Base-by-base conservation (phyloP, 164 flowering plant species). In the Kalanchoe fedtschenkoi region DNA sequence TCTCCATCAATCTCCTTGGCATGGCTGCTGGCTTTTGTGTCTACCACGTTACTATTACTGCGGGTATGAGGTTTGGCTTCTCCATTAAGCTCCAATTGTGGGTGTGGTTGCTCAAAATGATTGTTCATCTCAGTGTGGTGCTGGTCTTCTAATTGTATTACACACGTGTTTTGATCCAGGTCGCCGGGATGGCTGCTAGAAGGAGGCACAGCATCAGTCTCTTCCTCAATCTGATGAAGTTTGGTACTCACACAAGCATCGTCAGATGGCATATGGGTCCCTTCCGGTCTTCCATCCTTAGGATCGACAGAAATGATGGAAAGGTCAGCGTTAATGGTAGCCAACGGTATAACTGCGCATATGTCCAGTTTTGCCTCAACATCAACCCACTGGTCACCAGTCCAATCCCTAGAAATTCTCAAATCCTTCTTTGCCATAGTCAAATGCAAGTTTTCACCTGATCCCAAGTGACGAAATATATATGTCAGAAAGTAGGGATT, bases 391-490 rank as follows among this genome's bases (percentile, higher is more conserved):
- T 61, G 66, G 62, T 76, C 75, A 17, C 80, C 86, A 21, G 75
- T 64, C 98, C 98, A 89, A 65, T 92, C 98, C 72, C 74, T 82
- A 11, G 96, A 88, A 67, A 70, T 71, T 68, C 97, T 76, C 15
- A 93, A 65, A 70, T 83, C 78, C 62, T 71, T 77, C 65, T 68
- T 80, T 46, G 67, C 67, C 24, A 81, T 37, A 55, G 64, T 76
- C 59, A 81, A 62, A 70, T 79, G 78, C 47, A 74, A 43, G 65
- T 76, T 74, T 67, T 93, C 99, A 71, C 99, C 99, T 93, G 73
- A 61, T n/a, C 34, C 62, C 41, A 61, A 68, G n/a, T n/a, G n/a
- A n/a, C n/a, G n/a, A 30, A n/a, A 69, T 14, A 56, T n/a, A 51
- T 11, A 54, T 65, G 34, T 54, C 19, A 43, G 19, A 30, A 11